A percentile compares a stretch with the other conserved stretches of the same genome.
phyloP scores from a whole-genome alignment of 768 basidiomycete genomes.

The Psilocybe cyanescens region DNA sequence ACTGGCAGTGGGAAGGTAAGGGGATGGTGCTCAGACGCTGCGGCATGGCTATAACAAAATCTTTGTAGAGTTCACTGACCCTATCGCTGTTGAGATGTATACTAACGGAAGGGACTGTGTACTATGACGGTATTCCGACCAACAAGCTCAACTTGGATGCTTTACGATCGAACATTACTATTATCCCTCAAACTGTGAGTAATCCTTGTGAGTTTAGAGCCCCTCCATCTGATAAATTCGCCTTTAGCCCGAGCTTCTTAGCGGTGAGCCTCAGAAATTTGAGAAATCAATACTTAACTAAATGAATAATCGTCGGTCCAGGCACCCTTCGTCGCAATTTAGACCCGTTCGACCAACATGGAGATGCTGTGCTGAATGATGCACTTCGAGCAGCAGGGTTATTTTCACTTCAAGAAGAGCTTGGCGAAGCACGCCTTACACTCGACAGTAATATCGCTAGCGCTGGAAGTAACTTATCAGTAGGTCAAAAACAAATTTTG shows the following conservation, averaged over 20 bases:
- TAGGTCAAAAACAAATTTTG: conserved; percentile 77
- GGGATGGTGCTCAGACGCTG: not conserved
- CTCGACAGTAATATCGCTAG: conserved; percentile 48
- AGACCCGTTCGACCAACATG: conserved; percentile 63
- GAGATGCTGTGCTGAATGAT: conserved; percentile 46
- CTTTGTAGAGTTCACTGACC: conserved; percentile 35
- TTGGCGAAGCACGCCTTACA: conserved; percentile 50
- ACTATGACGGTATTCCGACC: conserved; percentile 54
- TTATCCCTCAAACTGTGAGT: conserved; percentile 50
- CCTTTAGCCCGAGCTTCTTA: conserved; percentile 48
- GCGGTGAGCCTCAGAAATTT: conserved; percentile 33
- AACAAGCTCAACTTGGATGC: conserved; percentile 54
- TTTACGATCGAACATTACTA: conserved; percentile 58
- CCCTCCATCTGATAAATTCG: not conserved
- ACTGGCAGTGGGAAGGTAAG: conserved; percentile 50
- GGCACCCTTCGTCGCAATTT: conserved; percentile 57
- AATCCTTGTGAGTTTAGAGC: not conserved
- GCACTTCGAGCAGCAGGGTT: conserved; percentile 44
- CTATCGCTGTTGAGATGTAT: conserved; percentile 59
- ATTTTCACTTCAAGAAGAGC: conserved; percentile 39
- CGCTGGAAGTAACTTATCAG: conserved; percentile 73
- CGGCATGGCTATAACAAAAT: not conserved
- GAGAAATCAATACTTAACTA: not conserved
- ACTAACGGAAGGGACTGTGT: conserved; percentile 52
- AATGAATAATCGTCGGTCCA: not conserved